Evolutionary conservation across 257 asterid genomes (phyloP).

Genomic region (Capsicum rhomboideum): DNA sequence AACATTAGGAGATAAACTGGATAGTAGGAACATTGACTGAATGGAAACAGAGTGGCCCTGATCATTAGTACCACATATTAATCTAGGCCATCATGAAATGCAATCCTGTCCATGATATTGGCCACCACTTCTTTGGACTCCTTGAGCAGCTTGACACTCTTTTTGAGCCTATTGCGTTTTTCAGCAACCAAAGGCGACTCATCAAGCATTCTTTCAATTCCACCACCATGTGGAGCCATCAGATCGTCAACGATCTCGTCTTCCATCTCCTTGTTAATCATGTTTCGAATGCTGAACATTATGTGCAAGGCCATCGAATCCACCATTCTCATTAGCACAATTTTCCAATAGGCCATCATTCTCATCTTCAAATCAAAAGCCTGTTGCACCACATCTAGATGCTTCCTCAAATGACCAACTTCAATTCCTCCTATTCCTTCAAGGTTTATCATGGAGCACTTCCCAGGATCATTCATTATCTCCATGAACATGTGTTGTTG

Average conservation of each 20-base stretch:
- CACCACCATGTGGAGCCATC: conserved; percentile 8
- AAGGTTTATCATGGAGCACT: background rate
- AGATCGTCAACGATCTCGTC: conserved; percentile 14
- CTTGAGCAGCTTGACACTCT: conserved; percentile 11
- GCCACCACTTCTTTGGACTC: conserved; percentile 20
- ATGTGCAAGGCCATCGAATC: conserved; percentile 28
- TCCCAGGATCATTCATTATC: background rate
- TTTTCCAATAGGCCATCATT: conserved; percentile 22
- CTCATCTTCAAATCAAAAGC: conserved; percentile 30
- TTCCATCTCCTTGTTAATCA: conserved; percentile 20
- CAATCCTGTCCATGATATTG: background rate
- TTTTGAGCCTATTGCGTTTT: background rate
- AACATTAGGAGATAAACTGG: background rate
- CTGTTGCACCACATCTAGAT: background rate
- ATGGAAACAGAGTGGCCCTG: background rate
- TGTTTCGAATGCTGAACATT: conserved; percentile 8
- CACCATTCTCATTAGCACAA: conserved; percentile 22
- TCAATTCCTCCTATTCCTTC: conserved; percentile 14
- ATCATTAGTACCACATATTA: background rate
- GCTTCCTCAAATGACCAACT: conserved; percentile 5
- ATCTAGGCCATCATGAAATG: background rate
- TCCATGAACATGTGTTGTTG: background rate
- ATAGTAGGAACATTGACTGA: background rate
- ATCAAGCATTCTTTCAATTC: conserved; percentile 15
- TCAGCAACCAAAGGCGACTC: conserved; percentile 22